A percentile compares a stretch with the other conserved stretches of the same genome.
Conservation (phyloP, 2,329 filamentous ascomycete genomes). For the Beauveria medogensis region DNA sequence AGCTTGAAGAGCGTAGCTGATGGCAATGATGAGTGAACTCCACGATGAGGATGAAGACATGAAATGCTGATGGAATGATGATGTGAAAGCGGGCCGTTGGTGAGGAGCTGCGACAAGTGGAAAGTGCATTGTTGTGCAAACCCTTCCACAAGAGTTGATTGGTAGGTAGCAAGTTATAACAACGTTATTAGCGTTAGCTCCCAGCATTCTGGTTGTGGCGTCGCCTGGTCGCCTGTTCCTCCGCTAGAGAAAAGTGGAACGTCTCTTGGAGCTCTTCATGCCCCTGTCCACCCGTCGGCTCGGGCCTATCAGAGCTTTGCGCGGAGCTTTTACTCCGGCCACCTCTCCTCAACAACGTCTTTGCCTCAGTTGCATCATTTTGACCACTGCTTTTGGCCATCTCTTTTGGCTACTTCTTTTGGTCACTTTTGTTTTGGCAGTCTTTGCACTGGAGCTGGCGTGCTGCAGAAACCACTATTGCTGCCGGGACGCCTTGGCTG, state of each 20-base stretch:
- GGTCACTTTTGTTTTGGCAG: neutral
- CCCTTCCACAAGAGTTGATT: too few species aligned
- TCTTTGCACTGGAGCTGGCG: neutral
- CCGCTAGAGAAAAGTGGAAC: neutral
- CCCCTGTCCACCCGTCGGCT: neutral
- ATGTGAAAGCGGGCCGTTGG: neutral
- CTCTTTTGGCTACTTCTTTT: neutral
- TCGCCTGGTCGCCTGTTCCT: too few species aligned
- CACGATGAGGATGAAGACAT: neutral
- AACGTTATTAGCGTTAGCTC: too few species aligned
- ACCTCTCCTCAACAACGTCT: neutral
- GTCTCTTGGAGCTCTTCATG: neutral
- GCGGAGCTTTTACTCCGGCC: conserved; percentile 11
- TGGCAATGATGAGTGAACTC: neutral
- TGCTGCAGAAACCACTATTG: neutral
- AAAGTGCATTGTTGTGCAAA: too few species aligned
- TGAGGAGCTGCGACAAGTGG: neutral
- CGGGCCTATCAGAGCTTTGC: conserved; percentile 1
- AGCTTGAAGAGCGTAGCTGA: neutral
- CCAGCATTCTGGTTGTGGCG: too few species aligned
- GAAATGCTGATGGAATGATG: too few species aligned
- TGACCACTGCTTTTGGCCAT: neutral
- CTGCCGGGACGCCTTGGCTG: neutral
- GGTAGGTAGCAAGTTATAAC: too few species aligned
- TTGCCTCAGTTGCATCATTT: neutral